Conservation (phyloP, 345 rosid species). For the Ailanthus altissimus region DNA sequence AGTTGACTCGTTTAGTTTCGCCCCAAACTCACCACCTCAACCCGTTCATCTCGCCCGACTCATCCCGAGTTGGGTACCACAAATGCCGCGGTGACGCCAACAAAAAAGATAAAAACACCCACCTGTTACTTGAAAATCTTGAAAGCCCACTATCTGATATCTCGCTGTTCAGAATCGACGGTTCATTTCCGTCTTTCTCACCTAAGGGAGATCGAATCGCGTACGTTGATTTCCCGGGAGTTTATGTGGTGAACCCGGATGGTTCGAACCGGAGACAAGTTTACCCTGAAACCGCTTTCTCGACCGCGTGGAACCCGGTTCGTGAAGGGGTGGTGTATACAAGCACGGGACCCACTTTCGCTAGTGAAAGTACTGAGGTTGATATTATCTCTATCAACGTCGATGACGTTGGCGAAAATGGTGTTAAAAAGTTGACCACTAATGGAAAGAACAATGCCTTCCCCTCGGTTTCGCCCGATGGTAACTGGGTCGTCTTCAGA, state of each 20-base stretch:
- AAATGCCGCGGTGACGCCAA: slow-evolving; percentile 60
- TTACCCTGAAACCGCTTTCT: slow-evolving; percentile 54
- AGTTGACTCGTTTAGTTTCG: slow-evolving; percentile 69
- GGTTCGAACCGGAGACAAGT: slow-evolving; percentile 66
- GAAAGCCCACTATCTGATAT: slow-evolving; percentile 49
- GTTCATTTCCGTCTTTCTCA: slow-evolving; percentile 89
- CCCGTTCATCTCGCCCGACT: slow-evolving; percentile 85
- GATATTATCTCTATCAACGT: slow-evolving; percentile 66
- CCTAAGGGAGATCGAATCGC: slow-evolving; percentile 72
- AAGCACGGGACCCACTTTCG: slow-evolving; percentile 73
- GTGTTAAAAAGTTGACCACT: slow-evolving; percentile 55
- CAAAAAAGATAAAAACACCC: slow-evolving; percentile 37
- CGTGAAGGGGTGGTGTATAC: slow-evolving; percentile 63
- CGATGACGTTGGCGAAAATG: slow-evolving; percentile 33
- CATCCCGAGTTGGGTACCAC: slow-evolving; percentile 75
- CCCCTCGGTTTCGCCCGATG: slow-evolving; percentile 82
- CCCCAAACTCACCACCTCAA: slow-evolving; percentile 73
- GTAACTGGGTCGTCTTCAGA: slow-evolving; percentile 72
- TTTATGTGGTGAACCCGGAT: slow-evolving; percentile 74
- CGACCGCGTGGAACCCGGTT: slow-evolving; percentile 78
- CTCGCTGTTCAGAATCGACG: slow-evolving; percentile 79
- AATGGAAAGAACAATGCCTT: slow-evolving; percentile 84
- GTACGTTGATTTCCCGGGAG: slow-evolving; percentile 71
- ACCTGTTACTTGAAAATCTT: slow-evolving; percentile 62
- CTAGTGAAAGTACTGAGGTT: slow-evolving; percentile 63